Evolutionary conservation across 805 yeast species (phyloP), one percentile per base, ranked within the genome.

Genomic region (Candida germanica): DNA sequence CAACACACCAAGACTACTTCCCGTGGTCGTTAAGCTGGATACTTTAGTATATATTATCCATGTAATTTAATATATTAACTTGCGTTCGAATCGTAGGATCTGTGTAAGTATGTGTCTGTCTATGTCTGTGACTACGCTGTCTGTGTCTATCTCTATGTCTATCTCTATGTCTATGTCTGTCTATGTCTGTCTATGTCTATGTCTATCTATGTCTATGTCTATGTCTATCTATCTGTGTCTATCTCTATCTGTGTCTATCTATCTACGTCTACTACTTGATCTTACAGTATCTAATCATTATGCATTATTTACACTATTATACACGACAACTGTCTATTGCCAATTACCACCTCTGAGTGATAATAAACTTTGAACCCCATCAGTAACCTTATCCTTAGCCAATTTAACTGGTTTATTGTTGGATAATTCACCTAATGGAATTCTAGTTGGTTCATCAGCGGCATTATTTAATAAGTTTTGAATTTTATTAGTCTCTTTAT

Each of bases 1-100:
- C 98, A 93, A 82, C 99, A 93, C 81, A 93, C 99, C 83, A 93
- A 93, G 86, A 91, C 98, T 72, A 93, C 99, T 64, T 95, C 97
- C 73, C 88, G 98, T 80, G 89, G 95, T 59, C 71, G 67, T 60
- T 66, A 44, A 42, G 17, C 29, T 20, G 24, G 24, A 25, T 17
- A 22, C 9, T 26, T 26, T 27, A 26, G 26, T 29, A 26, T 36
- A 36, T 35, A 35, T 36, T 33, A 26, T 42, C 38, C 44, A 39
- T 44, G 48, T 44, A 44, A 44, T 44, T 40, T 44, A 44, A 44
- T 44, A 44, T 30, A 38, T 54, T 47, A 44, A 37, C 46, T 45
- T 48, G 48, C 51, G 49, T 46, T 43, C 43, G 39, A 34, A 31
- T 26, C 26, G 22, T 39, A 19, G n/a, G n/a, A n/a, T n/a, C n/a